Base-by-base conservation (phyloP, 2,329 filamentous ascomycete species). In the Gliomastix tumulicola region DNA sequence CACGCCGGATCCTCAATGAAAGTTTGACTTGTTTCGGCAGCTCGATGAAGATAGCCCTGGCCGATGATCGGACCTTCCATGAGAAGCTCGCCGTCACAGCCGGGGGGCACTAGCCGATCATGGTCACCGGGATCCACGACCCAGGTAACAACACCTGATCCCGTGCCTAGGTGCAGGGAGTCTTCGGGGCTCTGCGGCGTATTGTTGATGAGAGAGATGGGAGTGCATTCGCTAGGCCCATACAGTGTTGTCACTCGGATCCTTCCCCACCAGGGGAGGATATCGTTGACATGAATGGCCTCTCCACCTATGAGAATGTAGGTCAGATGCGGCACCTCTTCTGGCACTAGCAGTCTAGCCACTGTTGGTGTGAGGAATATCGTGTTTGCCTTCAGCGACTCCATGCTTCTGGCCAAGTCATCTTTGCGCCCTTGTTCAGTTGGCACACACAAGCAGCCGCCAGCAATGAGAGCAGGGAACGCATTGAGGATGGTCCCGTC, bases 111-210 rank as follows among this genome's bases (percentile, higher is more conserved):
- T 11, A 36, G 22, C 10, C 9, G 21, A 18, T 30, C 23, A 9
- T 25, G 21, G 12, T 27, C 27, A 7, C 35, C 37, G 5, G 38
- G 33, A 12, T 47, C 43, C 11, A 41, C 41, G 10, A 44, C 44
- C 31, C 44, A 40, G 15, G 19, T 21, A 28, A 30, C 32, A 6
- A 21, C 15, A 3, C 31, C 31, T 12, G 35, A 55, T 53, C 68
- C 68, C 31, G 56, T 60, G 7, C 71, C 71, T 21, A 74, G 71
- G 30, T 63, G 67, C 9, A 63, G 57, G 31, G 50, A 63, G 23
- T 39, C 52, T 31, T 46, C 57, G 34, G 64, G 64, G 25, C 59
- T 60, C n/a, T 25, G 22, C 17, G 36, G 30, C n/a, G 30, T 33
- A 11, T 32, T 30, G 21, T 66, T 55, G 30, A 57, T 54, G n/a